Base-by-base conservation (phyloP, 805 yeast genomes). In the Lachancea fermentati region DNA sequence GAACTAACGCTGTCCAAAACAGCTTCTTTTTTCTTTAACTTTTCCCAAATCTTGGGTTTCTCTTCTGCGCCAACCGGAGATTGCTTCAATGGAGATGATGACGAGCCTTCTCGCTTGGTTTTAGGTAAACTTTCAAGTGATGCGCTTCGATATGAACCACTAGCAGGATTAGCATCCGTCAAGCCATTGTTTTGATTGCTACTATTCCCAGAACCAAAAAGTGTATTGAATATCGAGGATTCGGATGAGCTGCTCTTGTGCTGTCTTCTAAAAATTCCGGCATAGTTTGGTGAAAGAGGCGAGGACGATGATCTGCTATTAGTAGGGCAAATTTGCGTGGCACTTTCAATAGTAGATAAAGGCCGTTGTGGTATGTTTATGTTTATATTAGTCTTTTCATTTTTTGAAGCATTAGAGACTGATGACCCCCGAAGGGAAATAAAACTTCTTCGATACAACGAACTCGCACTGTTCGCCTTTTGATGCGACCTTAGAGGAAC, bases 221-320 rank as follows among this genome's bases (percentile, higher is more conserved):
- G 43, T 13, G 63, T 50, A 22, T 62, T 68, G 42, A 69, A 58
- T 1, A 68, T 41, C 0, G 78, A 69, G 1, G 78, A 68, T 41
- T 77, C 82, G 0, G 81, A 73, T 0, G 85, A 78, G 36, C 72
- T 74, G n/a, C 81, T 72, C 42, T 84, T 72, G 35, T 74, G 71
- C 50, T 80, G 86, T 46, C 79, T 73, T 47, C 83, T 67, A 63
- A 81, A 81, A 38, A 81, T 69, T 19, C 73, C 73, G 3, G 60
- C 43, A 33, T 55, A 36, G 16, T 30, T 34, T 9, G 63, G 64
- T 2, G 66, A 60, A 25, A 39, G 36, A 8, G 59, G 63, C 7
- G 58, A 51, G 5, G 54, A 50, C 4, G 45, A 36, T 2, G 57
- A 44, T 32, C 51, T 49, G 15, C 38, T 38, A 18, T 22, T 16